Base-by-base conservation (phyloP, 1,284 basidiomycete species). In the Pseudozyma flocculosa region DNA sequence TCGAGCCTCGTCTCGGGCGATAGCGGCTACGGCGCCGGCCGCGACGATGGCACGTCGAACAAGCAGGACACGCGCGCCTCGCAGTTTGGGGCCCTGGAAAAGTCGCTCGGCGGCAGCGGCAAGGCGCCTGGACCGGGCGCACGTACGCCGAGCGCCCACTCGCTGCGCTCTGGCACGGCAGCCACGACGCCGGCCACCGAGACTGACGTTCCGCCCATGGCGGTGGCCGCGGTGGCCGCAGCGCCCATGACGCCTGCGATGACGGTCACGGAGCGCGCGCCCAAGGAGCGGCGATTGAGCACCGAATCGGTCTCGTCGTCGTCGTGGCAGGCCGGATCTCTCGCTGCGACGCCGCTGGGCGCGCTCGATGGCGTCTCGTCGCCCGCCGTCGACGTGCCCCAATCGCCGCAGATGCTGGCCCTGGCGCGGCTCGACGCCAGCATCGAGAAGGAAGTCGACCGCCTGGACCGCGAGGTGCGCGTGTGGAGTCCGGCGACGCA, bases 401-500 rank as follows among this genome's bases (percentile, higher is more conserved):
- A 45, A 21, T 55, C 61, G n/a, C 53, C 54, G 10, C 50, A 54
- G 22, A 39, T 54, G 40, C 43, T 54, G 22, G 54, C 66, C n/a
- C 45, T 70, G 18, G 57, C 55, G n/a, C 52, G 54, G 15, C 38
- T 72, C 23, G 63, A 67, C 22, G 51, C 60, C 1, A 60, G 55
- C 36, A 70, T 64, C 21, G 70, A 70, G 37, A 59, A 53, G 37
- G 73, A 77, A 48, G 50, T 74, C 15, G 75, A 75, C 29, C 55
- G 75, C 1, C 61, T 77, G 11, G 75, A 77, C 32, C 48, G 63
- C 19, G 75, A 77, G 48, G 61, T 77, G 11, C 43, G 40, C 17
- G 51, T 75, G 1, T 77, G 70, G 72, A 61, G 63, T 24, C 65
- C 73, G 1, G 75, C 75, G 5, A 64, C 63, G 11, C 70, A 77